Conservation (phyloP, 2,329 filamentous ascomycete species). For the Trichoderma sp. region DNA sequence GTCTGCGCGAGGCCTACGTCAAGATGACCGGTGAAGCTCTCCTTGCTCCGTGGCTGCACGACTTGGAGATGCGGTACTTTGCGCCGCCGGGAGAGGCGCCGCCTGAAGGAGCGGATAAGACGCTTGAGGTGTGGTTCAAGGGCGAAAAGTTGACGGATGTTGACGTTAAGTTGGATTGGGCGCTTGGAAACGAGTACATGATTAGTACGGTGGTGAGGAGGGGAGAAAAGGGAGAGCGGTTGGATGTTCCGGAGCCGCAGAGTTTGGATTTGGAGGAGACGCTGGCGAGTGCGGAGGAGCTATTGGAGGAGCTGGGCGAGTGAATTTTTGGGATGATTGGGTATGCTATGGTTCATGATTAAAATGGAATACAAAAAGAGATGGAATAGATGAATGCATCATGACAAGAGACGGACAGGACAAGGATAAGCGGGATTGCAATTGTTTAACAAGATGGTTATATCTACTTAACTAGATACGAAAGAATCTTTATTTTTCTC, state of each 20-base stretch:
- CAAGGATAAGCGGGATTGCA: neutral
- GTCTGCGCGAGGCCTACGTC: conserved; percentile 75
- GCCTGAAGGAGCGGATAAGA: conserved; percentile 16
- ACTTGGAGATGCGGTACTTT: conserved; percentile 67
- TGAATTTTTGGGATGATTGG: neutral
- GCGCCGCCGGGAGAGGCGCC: conserved; percentile 47
- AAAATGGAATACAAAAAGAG: too few species aligned
- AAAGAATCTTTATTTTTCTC: neutral
- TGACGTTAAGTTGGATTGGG: conserved; percentile 36
- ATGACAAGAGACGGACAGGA: neutral
- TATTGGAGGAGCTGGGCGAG: neutral
- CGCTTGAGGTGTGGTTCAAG: conserved; percentile 33
- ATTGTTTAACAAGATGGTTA: neutral
- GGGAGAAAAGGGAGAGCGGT: conserved; percentile 33
- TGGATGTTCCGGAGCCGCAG: conserved; percentile 42
- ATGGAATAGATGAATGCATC: neutral
- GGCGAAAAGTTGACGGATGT: conserved; percentile 34
- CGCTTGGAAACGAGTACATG: conserved; percentile 53
- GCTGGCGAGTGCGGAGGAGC: conserved; percentile 42
- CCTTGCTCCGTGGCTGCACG: conserved; percentile 67
- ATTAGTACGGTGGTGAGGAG: conserved; percentile 51
- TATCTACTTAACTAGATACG: neutral
- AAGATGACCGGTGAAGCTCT: conserved; percentile 80
- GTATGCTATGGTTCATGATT: neutral
- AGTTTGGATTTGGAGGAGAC: conserved; percentile 45